Evolutionary conservation across 352 stramenopile genomes (phyloP).

Genomic region (Sclerospora graminicola): DNA sequence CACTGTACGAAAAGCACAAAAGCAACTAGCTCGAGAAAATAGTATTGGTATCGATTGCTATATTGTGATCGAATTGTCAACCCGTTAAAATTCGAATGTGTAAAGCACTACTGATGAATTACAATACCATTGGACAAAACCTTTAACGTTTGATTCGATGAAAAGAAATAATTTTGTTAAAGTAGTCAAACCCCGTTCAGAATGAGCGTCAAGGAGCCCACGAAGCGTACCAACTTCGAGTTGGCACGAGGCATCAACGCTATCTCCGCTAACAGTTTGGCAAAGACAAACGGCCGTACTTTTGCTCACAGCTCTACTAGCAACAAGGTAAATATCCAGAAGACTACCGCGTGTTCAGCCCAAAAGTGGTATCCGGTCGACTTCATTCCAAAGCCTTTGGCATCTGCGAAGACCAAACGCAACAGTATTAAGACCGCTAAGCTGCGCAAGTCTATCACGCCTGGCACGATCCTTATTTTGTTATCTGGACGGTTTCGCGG

Average conservation of each 20-base stretch:
- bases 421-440: conserved; percentile 86
- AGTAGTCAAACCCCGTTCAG: no score
- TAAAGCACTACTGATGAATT: no score
- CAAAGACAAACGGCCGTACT: conserved; percentile 50
- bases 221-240: conserved; percentile 52
- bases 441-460: conserved; percentile 92
- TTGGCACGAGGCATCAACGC: conserved; percentile 68
- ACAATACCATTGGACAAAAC: no score
- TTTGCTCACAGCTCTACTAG: conserved; percentile 30
- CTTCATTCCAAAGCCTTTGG: conserved; percentile 49
- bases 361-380: conserved; percentile 74
- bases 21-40: conserved; percentile 18
- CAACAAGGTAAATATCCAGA: conserved; percentile 56
- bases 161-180: no score
- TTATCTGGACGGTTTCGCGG: conserved; percentile 94
- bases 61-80: no score
- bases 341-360: conserved; percentile 86
- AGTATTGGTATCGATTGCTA: background rate
- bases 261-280: conserved; percentile 55
- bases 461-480: conserved; percentile 96
- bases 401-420: conserved; percentile 58
- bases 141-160: background rate
- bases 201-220: conserved; percentile 15
- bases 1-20: conserved; percentile 77
- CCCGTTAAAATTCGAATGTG: no score